Evolutionary conservation across 352 stramenopile species (phyloP).

Genomic region (Globisporangium okanoganense): DNA sequence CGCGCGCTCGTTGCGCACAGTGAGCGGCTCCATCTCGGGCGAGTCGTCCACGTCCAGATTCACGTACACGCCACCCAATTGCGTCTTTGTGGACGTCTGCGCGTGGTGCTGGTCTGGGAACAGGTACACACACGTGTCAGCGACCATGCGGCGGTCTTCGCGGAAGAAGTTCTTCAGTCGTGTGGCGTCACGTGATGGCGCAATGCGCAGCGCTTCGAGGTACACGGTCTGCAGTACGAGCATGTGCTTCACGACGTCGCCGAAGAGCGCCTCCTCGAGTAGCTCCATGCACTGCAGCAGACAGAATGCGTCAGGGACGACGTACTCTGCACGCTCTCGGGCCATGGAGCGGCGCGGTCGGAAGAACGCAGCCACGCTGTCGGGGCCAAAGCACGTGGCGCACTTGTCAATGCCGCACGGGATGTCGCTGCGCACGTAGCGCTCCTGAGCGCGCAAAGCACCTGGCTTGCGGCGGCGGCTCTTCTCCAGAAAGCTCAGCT

Average conservation of each 20-base stretch:
- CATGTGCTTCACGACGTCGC: slow-evolving; percentile 29
- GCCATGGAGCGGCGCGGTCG: slow-evolving; percentile 26
- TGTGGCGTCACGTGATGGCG: slow-evolving; percentile 56
- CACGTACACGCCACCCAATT: slow-evolving; percentile 13
- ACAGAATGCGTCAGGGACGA: slow-evolving; percentile 69
- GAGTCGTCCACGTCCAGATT: slow-evolving; percentile 18
- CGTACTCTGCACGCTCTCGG: slow-evolving; percentile 40
- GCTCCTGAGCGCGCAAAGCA: slow-evolving; percentile 60
- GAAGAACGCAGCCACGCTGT: slow-evolving; percentile 19
- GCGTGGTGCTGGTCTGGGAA: slow-evolving; percentile 75
- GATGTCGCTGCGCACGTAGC: slow-evolving; percentile 68
- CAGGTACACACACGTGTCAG: slow-evolving; percentile 42
- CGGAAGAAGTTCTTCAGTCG: slow-evolving; percentile 66
- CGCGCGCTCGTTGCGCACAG: slow-evolving; percentile 32
- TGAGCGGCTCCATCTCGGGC: slow-evolving; percentile 32
- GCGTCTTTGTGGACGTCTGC: slow-evolving; percentile 46
- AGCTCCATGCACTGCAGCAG: slow-evolving; percentile 79
- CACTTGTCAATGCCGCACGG: slow-evolving; percentile 63
- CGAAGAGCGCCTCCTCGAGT: slow-evolving; percentile 54
- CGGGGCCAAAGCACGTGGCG: slow-evolving; percentile 26
- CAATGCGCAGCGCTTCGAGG: slow-evolving; percentile 56
- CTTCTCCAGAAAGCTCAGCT: slow-evolving; percentile 68
- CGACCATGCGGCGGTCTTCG: slow-evolving; percentile 46
- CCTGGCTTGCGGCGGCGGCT: slow-evolving; percentile 72
- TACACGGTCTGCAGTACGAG: slow-evolving; percentile 75